Evolutionary conservation across 805 yeast genomes (phyloP).

Genomic region (Hanseniaspora occidentalis): DNA sequence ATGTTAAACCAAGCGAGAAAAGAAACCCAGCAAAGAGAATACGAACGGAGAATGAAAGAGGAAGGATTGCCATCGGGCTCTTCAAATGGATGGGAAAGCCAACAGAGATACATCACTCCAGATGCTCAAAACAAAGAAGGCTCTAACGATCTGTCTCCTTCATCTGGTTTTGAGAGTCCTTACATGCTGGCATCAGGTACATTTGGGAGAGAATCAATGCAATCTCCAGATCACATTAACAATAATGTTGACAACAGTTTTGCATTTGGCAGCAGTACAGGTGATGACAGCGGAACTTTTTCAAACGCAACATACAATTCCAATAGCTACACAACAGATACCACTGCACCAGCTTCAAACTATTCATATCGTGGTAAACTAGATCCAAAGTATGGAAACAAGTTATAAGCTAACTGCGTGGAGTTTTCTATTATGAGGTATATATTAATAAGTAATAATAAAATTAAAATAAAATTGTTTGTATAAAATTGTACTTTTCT

Average conservation of each 20-base stretch:
- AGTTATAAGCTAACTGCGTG: no score
- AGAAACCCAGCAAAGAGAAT: constrained; percentile 46
- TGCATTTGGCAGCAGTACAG: no score
- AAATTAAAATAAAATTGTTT: no score
- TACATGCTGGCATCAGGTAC: background rate
- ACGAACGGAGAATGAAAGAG: constrained; percentile 20
- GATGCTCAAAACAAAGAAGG: background rate
- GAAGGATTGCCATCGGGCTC: no score
- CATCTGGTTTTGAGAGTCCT: background rate
- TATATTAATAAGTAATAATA: no score
- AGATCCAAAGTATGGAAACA: background rate
- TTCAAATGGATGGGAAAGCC: constrained; percentile 21
- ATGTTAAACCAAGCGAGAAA: constrained; percentile 73
- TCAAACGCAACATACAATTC: background rate
- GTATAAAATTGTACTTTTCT: no score
- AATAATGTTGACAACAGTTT: background rate
- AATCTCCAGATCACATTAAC: background rate
- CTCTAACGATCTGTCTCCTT: background rate
- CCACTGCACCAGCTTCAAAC: background rate
- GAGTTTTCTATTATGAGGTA: no score
- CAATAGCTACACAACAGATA: background rate
- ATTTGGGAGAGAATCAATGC: background rate
- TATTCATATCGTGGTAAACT: background rate
- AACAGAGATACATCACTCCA: constrained; percentile 11
- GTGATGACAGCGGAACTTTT: background rate